phyloP scores from a whole-genome alignment of 345 rosid species.

The Rubroshorea leprosula region DNA sequence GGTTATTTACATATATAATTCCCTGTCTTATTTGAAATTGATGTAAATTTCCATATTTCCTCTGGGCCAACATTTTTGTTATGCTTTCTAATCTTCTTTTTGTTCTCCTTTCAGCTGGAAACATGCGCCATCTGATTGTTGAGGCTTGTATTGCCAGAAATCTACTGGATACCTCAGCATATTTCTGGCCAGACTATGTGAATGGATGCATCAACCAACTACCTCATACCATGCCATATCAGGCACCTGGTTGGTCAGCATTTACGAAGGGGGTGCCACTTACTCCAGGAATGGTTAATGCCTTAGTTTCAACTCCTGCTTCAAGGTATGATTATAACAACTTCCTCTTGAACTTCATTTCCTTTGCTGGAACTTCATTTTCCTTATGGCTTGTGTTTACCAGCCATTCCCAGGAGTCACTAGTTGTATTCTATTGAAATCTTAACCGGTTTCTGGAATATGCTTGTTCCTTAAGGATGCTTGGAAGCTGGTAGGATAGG shows the following conservation, averaged over 20 bases:
- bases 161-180: conserved; percentile 82
- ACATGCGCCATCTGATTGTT: conserved; percentile 93
- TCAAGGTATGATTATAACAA: conserved; percentile 53
- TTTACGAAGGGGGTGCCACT: conserved; percentile 78
- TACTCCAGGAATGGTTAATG: conserved; percentile 54
- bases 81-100: conserved; percentile 13
- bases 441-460: conserved; percentile 8
- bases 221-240: conserved; percentile 53
- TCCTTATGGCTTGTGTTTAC: no score
- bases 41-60: neutral
- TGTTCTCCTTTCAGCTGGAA: conserved; percentile 67
- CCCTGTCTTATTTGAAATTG: conserved; percentile 2
- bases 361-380: no score
- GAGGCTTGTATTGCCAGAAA: conserved; percentile 94
- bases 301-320: conserved; percentile 83
- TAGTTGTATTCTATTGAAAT: conserved; percentile 8
- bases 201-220: conserved; percentile 60
- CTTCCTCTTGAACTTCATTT: conserved; percentile 8
- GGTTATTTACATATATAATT: no score
- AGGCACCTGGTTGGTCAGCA: conserved; percentile 78
- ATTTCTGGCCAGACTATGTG: conserved; percentile 91
- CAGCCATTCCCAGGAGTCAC: no score
- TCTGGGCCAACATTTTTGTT: neutral
- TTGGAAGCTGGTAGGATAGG: conserved; percentile 2
- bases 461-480: conserved; percentile 6